Percentiles rank a stretch among this genome's conserved stretches.
Evolutionary conservation across 768 basidiomycete genomes (phyloP).

Genomic region (Kwoniella pini): DNA sequence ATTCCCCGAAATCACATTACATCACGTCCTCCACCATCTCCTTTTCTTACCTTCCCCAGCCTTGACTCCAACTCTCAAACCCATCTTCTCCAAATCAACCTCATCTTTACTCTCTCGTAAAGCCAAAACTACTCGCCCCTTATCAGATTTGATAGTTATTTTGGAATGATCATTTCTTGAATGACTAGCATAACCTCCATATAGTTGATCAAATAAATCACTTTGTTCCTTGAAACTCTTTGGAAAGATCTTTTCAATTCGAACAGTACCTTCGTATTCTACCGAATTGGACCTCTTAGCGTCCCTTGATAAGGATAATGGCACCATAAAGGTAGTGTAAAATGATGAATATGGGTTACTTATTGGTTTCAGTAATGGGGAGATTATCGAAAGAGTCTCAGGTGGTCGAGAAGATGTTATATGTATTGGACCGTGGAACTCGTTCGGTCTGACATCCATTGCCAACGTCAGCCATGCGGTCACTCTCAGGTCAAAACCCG

Average conservation of each 20-base stretch:
- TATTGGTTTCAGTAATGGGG: conserved; percentile 25
- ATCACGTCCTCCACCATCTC: conserved; percentile 30
- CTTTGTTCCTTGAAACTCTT: conserved; percentile 24
- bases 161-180: conserved; percentile 37
- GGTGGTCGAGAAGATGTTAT: conserved; percentile 31
- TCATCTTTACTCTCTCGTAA: conserved; percentile 42
- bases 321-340: conserved; percentile 39
- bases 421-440: conserved; percentile 38
- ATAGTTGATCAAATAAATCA: conserved; percentile 33
- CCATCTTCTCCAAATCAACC: conserved; percentile 26
- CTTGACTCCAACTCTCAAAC: conserved; percentile 36
- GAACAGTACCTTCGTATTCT: conserved; percentile 15
- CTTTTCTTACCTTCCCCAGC: conserved; percentile 32
- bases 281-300: conserved; percentile 12
- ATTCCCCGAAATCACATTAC: too few species aligned
- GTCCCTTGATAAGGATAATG: conserved; percentile 12
- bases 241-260: conserved; percentile 30
- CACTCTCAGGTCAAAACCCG: too few species aligned
- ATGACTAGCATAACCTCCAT: conserved; percentile 28
- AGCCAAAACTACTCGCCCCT: conserved; percentile 37
- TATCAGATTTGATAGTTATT: conserved; percentile 27
- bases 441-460: conserved; percentile 31
- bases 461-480: too few species aligned
- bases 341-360: conserved; percentile 39
- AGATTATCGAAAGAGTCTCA: conserved; percentile 27